These are phyloP conservation scores for Dioscorea alata DNA, from an alignment of 106 monocot species.

Conservation along the genomic window DNA sequence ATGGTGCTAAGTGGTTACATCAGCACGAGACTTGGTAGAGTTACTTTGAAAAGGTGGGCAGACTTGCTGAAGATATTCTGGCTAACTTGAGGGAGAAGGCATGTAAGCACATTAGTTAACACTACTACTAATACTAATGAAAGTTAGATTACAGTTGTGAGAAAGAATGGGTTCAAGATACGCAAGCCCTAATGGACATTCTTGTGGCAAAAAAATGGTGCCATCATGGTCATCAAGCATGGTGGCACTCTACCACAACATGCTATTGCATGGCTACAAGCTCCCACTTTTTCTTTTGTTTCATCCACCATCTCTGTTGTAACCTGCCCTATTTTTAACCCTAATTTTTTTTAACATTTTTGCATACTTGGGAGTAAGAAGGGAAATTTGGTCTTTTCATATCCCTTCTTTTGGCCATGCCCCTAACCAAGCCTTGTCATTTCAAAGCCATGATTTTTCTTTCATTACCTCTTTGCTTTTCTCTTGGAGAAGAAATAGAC, in stretches of 20 bases:
- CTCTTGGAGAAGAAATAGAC: too few relatives aligned
- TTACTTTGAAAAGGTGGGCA: constrained; percentile 44
- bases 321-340: too few relatives aligned
- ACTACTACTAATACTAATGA: neutral
- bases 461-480: too few relatives aligned
- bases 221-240: neutral
- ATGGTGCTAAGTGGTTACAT: constrained; percentile 54
- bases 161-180: constrained; percentile 75
- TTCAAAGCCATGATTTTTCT: too few relatives aligned
- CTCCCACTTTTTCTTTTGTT: constrained; percentile 56
- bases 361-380: too few relatives aligned
- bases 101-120: neutral
- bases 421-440: too few relatives aligned
- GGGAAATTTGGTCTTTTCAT: too few relatives aligned
- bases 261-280: constrained; percentile 3
- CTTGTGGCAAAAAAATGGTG: constrained; percentile 68
- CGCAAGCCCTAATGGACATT: constrained; percentile 89
- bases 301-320: constrained; percentile 63
- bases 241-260: neutral
- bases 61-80: constrained; percentile 41
- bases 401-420: too few relatives aligned
- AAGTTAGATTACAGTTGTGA: neutral
- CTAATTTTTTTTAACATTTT: too few relatives aligned
- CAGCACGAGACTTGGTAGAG: constrained; percentile 62
- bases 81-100: neutral